Conservation (phyloP, 805 yeast genomes). For the Candida arabinofermentans region DNA sequence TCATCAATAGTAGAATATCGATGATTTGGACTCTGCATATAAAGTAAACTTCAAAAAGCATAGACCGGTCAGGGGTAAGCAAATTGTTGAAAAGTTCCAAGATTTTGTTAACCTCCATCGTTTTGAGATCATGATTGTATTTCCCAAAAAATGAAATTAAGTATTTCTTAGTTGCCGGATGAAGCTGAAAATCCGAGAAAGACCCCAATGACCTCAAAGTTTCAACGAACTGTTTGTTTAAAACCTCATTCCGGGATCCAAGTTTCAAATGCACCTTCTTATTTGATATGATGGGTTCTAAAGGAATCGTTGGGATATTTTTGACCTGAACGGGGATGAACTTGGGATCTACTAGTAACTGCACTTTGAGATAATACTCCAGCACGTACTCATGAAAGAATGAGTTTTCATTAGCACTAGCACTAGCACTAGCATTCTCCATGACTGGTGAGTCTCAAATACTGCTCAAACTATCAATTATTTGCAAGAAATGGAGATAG, state of each 20-base stretch:
- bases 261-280: slow-evolving; percentile 20
- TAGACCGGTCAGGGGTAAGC: slow-evolving; percentile 2
- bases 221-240: slow-evolving; percentile 21
- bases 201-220: slow-evolving; percentile 12
- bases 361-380: slow-evolving; percentile 25
- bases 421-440: not conserved
- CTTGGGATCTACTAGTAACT: slow-evolving; percentile 22
- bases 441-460: not conserved
- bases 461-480: too few species aligned
- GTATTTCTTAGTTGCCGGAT: slow-evolving; percentile 12
- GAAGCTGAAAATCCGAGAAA: slow-evolving; percentile 12
- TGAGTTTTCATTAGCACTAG: not conserved
- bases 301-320: slow-evolving; percentile 17
- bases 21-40: slow-evolving; percentile 13
- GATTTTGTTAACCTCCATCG: slow-evolving; percentile 12
- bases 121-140: slow-evolving; percentile 14
- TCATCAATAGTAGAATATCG: slow-evolving; percentile 15
- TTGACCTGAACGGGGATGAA: slow-evolving; percentile 16
- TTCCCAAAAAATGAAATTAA: slow-evolving; percentile 11
- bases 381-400: slow-evolving; percentile 19
- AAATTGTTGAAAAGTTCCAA: slow-evolving; percentile 10
- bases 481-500: too few species aligned
- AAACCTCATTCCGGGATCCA: slow-evolving; percentile 20
- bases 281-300: slow-evolving; percentile 14
- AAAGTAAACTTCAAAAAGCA: slow-evolving; percentile 8